phyloP scores from a whole-genome alignment of 768 basidiomycete genomes.

The Lactarius tabidus region DNA sequence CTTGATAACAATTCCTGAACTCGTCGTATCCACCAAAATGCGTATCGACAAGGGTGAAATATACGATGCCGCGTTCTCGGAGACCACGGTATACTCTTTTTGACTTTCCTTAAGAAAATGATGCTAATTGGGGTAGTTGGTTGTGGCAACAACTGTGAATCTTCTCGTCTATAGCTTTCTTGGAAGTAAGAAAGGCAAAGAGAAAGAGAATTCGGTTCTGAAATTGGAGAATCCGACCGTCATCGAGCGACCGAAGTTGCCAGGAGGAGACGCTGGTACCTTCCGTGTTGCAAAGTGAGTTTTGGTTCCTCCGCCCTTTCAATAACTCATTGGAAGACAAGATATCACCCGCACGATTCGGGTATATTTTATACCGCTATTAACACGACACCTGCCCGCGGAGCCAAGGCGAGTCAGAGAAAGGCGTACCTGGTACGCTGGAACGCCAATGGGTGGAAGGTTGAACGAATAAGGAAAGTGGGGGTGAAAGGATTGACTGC shows the following conservation, averaged over 20 bases:
- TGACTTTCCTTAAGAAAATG: background rate
- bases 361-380: slow-evolving; percentile 63
- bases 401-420: slow-evolving; percentile 48
- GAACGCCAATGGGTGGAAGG: slow-evolving; percentile 66
- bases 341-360: slow-evolving; percentile 52
- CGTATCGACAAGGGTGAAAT: slow-evolving; percentile 68
- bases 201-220: slow-evolving; percentile 33
- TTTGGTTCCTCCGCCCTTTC: background rate
- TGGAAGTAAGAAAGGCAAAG: slow-evolving; percentile 38
- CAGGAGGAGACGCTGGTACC: slow-evolving; percentile 16
- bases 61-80: slow-evolving; percentile 80
- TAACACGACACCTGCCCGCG: slow-evolving; percentile 63
- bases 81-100: slow-evolving; percentile 45
- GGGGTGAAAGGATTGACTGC: slow-evolving; percentile 79
- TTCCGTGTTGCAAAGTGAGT: slow-evolving; percentile 15
- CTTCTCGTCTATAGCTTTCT: slow-evolving; percentile 61
- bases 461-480: slow-evolving; percentile 64
- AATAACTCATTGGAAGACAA: slow-evolving; percentile 31
- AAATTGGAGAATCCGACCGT: slow-evolving; percentile 16
- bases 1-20: slow-evolving; percentile 32
- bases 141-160: slow-evolving; percentile 60
- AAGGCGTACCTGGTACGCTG: slow-evolving; percentile 68
- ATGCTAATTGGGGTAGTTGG: slow-evolving; percentile 42
- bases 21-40: slow-evolving; percentile 42
- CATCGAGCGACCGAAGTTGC: slow-evolving; percentile 20